Conservation (phyloP, 108 stramenopile species). For the Schizochytrium sp. region DNA sequence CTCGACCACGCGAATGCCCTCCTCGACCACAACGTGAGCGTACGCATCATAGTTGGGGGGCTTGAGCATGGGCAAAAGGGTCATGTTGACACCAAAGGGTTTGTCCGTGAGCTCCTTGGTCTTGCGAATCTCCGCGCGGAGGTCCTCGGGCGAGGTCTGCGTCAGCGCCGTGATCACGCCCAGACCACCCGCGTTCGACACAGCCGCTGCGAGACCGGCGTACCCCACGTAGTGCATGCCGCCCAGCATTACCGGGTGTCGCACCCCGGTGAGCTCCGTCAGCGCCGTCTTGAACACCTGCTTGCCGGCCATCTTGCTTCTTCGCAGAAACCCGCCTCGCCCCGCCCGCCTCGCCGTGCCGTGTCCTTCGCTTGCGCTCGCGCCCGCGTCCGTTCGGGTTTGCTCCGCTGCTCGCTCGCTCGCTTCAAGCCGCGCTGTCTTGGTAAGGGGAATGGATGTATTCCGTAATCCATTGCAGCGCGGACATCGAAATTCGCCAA, state of each 20-base stretch:
- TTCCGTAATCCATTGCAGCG: no score
- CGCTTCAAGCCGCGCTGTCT: no score
- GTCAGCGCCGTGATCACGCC: constrained; percentile 34
- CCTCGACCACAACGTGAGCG: neutral
- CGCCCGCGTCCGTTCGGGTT: no score
- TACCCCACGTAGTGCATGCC: constrained; percentile 39
- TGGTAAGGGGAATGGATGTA: no score
- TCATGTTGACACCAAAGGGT: constrained; percentile 44
- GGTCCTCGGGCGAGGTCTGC: neutral
- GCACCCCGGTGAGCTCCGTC: constrained; percentile 32
- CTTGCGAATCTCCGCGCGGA: constrained; percentile 26
- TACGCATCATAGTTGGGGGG: neutral
- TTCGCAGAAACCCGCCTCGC: neutral
- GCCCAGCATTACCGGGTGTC: constrained; percentile 41
- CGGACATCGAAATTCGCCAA: no score
- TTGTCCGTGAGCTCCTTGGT: constrained; percentile 24
- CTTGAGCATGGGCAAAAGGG: constrained; percentile 39
- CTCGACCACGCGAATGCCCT: neutral
- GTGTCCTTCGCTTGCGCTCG: neutral
- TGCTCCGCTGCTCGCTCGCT: no score
- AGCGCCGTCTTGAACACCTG: constrained; percentile 27
- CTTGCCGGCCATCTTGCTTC: neutral
- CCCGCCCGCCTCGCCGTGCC: neutral
- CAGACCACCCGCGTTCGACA: constrained; percentile 49
- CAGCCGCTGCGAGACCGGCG: constrained; percentile 42